Evolutionary conservation across 805 yeast species (phyloP).

Genomic region (Kurtzmaniella cleridarum): DNA sequence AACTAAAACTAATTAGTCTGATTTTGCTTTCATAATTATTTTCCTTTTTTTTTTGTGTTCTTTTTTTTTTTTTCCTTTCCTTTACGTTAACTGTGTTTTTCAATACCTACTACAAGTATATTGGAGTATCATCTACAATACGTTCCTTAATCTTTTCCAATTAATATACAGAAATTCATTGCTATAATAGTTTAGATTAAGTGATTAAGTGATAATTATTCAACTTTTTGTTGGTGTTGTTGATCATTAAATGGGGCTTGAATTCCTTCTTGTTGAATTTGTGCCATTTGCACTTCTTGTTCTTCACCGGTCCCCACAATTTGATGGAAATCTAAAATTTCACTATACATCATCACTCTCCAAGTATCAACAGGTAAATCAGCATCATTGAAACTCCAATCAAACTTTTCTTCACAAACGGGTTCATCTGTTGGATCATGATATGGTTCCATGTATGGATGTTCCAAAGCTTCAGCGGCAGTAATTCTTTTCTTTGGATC

Average conservation of each 20-base stretch:
- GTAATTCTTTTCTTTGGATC: constrained; percentile 93
- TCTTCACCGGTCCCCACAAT: constrained; percentile 46
- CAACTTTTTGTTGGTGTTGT: constrained; percentile 11
- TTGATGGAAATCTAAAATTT: constrained; percentile 92
- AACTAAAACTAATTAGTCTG: too few relatives aligned
- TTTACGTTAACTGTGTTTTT: too few relatives aligned
- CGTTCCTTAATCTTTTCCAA: background rate
- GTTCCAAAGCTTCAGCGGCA: constrained; percentile 84
- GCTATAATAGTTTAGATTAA: background rate
- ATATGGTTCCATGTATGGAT: constrained; percentile 89
- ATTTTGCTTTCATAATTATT: too few relatives aligned
- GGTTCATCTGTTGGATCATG: constrained; percentile 99
- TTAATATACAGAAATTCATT: background rate
- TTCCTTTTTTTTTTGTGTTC: background rate
- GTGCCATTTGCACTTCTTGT: constrained; percentile 19
- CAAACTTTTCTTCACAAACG: constrained; percentile 84
- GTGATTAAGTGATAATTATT: constrained; percentile 3
- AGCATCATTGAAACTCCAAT: constrained; percentile 98
- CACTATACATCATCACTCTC: constrained; percentile 99
- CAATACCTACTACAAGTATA: background rate
- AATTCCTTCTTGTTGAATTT: constrained; percentile 22
- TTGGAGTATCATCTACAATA: too few relatives aligned
- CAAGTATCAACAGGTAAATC: constrained; percentile 97
- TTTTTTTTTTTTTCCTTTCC: background rate
- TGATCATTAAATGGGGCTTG: constrained; percentile 16